Evolutionary conservation across 2,329 filamentous ascomycete genomes (phyloP).

Genomic region (Microsporum canis): DNA sequence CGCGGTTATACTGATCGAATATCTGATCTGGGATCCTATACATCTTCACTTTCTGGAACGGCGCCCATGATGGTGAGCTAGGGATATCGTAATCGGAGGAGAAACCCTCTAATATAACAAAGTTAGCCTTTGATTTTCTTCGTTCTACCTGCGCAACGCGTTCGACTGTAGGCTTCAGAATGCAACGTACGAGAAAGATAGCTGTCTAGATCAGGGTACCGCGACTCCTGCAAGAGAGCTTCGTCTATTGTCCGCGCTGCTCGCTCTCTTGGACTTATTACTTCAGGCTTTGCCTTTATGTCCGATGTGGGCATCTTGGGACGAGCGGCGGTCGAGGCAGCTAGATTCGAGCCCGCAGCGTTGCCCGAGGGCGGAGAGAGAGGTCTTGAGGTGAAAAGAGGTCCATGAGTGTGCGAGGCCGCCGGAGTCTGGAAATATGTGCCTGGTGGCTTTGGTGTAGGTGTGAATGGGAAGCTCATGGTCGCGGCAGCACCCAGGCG

Average conservation of each 20-base stretch:
- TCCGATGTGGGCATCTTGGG: constrained; percentile 17
- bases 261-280: constrained; percentile 60
- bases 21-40: constrained; percentile 87
- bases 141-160: constrained; percentile 6
- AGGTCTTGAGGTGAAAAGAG: constrained; percentile 23
- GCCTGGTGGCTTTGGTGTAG: constrained; percentile 32
- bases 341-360: constrained; percentile 1
- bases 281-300: constrained; percentile 37
- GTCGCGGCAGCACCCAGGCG: constrained; percentile 11
- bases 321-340: constrained; percentile 9
- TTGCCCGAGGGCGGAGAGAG: constrained; percentile 15
- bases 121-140: neutral
- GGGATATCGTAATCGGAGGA: constrained; percentile 87
- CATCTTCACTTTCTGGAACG: constrained; percentile 76
- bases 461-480: constrained; percentile 36
- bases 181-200: constrained; percentile 71
- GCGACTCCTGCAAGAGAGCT: constrained; percentile 61
- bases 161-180: neutral
- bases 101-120: constrained; percentile 55
- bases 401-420: constrained; percentile 27
- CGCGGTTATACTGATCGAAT: constrained; percentile 82
- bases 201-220: constrained; percentile 78
- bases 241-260: constrained; percentile 76
- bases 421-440: constrained; percentile 34
- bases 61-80: constrained; percentile 59